phyloP scores from a whole-genome alignment of 1,284 basidiomycete species.

The Neonothopanus nambi region DNA sequence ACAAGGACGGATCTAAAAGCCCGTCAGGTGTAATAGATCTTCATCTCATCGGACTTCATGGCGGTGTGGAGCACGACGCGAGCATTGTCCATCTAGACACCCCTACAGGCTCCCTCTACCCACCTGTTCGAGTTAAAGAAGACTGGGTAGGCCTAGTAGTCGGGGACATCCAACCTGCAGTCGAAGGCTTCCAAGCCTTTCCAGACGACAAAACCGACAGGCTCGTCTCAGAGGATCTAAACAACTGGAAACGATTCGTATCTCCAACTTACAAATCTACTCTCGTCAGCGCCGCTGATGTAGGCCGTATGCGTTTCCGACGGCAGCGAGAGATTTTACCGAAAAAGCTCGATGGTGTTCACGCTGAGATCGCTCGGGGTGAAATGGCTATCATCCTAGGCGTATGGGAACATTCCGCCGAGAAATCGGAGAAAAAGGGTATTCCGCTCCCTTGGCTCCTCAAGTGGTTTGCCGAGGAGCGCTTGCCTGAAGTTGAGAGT shows the following conservation, averaged over 20 bases:
- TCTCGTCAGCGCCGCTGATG: slow-evolving; percentile 14
- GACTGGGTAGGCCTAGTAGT: slow-evolving; percentile 13
- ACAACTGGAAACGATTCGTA: too few species aligned
- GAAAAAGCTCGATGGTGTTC: slow-evolving; percentile 4
- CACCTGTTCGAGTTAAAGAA: slow-evolving; percentile 9
- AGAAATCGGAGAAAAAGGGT: slow-evolving; percentile 9
- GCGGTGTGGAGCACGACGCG: slow-evolving; percentile 22
- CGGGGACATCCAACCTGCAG: slow-evolving; percentile 13
- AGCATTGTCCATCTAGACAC: slow-evolving; percentile 20
- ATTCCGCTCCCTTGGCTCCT: slow-evolving; percentile 14
- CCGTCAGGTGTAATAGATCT: slow-evolving; percentile 15
- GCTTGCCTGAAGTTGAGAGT: slow-evolving; percentile 10
- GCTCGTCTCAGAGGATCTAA: neutral
- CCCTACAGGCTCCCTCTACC: slow-evolving; percentile 8
- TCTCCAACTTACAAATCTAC: neutral
- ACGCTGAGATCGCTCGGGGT: slow-evolving; percentile 18
- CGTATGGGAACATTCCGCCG: slow-evolving; percentile 11
- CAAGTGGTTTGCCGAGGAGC: slow-evolving; percentile 13
- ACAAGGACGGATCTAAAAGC: slow-evolving; percentile 12
- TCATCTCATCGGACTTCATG: slow-evolving; percentile 18
- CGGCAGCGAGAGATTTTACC: slow-evolving; percentile 11
- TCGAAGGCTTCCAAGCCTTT: neutral
- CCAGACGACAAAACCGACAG: neutral
- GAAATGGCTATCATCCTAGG: slow-evolving; percentile 21
- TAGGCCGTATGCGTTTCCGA: slow-evolving; percentile 13